These are phyloP conservation scores for Teunomyces lycoperdinae DNA, from an alignment of 805 yeast genomes.

Conservation along the genomic window DNA sequence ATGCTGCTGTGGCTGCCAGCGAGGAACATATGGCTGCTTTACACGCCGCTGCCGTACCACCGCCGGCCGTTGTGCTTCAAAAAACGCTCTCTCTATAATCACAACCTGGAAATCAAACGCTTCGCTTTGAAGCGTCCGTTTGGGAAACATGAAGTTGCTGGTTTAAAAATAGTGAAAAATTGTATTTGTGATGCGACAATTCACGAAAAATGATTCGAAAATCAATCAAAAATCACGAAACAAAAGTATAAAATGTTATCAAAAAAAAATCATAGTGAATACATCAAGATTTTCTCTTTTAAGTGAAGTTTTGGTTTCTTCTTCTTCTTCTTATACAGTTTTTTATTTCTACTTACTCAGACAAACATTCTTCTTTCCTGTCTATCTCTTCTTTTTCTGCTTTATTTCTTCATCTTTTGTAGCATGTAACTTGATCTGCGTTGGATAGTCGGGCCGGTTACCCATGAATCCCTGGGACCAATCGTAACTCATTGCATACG, in stretches of 20 bases:
- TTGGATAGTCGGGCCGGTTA: constrained; percentile 74
- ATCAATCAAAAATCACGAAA: too few species aligned
- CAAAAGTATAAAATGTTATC: background rate
- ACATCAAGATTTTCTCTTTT: too few species aligned
- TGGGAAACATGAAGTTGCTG: constrained; percentile 12
- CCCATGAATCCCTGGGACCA: constrained; percentile 90
- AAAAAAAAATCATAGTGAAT: too few species aligned
- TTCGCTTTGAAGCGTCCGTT: constrained; percentile 24
- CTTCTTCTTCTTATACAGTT: background rate
- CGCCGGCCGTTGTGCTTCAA: constrained; percentile 36
- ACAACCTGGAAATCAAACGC: constrained; percentile 36
- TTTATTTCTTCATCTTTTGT: constrained; percentile 84
- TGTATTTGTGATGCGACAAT: background rate
- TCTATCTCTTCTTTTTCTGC: constrained; percentile 40
- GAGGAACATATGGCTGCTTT: background rate
- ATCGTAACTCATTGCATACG: constrained; percentile 90
- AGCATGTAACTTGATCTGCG: constrained; percentile 76
- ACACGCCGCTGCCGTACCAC: background rate
- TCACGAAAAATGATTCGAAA: too few species aligned
- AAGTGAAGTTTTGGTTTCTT: background rate
- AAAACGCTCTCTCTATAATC: constrained; percentile 26
- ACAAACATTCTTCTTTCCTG: background rate
- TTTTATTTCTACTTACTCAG: background rate
- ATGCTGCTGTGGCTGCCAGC: background rate
- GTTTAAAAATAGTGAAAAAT: background rate